Evolutionary conservation across 2,329 filamentous ascomycete genomes (phyloP).

Genomic region (Plectosphaerella plurivora): DNA sequence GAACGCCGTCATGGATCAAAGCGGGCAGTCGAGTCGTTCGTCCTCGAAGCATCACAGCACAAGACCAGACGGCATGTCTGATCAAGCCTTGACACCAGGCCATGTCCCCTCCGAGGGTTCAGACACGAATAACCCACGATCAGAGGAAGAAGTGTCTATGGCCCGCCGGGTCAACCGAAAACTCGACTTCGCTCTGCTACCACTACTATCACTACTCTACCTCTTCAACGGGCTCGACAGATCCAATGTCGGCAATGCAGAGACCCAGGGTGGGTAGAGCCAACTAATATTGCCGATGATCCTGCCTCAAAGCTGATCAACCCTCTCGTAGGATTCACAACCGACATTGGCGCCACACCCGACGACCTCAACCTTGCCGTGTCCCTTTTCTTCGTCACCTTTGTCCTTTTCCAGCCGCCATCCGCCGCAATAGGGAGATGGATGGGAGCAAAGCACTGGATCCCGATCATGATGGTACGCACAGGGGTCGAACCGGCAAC

Average conservation of each 20-base stretch:
- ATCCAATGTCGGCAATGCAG: slow-evolving; percentile 35
- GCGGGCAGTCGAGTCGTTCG: too few species aligned
- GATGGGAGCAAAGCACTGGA: slow-evolving; percentile 45
- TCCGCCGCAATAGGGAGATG: slow-evolving; percentile 38
- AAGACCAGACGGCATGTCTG: too few species aligned
- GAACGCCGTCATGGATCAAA: too few species aligned
- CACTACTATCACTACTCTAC: slow-evolving; percentile 32
- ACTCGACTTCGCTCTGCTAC: slow-evolving; percentile 29
- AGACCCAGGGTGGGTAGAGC: slow-evolving; percentile 25
- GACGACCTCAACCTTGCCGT: slow-evolving; percentile 51
- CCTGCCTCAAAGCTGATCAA: neutral
- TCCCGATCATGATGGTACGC: slow-evolving; percentile 52
- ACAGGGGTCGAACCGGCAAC: slow-evolving; percentile 8
- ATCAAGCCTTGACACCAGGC: too few species aligned
- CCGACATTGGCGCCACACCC: slow-evolving; percentile 45
- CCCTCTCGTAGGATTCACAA: slow-evolving; percentile 37
- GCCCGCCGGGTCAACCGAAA: slow-evolving; percentile 24
- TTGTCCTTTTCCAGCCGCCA: slow-evolving; percentile 52
- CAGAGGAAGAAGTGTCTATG: slow-evolving; percentile 1
- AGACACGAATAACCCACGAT: neutral
- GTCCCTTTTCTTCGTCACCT: slow-evolving; percentile 53
- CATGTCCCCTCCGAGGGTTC: too few species aligned
- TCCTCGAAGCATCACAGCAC: too few species aligned
- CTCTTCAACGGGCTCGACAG: slow-evolving; percentile 35
- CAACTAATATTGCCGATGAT: neutral